A percentile compares a stretch with the other conserved stretches of the same genome.
Evolutionary conservation across 2,329 filamentous ascomycete species (phyloP).

Genomic region (Sclerotinia sclerotiorum): DNA sequence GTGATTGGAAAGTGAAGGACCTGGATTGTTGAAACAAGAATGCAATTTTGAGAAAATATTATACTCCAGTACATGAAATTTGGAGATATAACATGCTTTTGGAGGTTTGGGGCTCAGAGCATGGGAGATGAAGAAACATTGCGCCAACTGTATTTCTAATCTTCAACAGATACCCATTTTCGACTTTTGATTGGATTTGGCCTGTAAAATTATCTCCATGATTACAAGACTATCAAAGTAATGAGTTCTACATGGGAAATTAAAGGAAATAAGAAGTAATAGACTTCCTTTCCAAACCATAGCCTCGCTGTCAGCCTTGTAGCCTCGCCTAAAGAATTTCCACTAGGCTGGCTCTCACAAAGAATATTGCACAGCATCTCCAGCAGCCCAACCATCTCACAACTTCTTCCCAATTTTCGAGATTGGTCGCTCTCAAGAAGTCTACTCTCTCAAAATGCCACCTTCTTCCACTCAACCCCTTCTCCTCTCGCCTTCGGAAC

Average conservation of each 20-base stretch:
- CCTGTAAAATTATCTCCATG: not conserved
- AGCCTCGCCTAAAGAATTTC: constrained; percentile 27
- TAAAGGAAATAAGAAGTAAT: not conserved
- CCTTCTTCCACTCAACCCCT: constrained; percentile 58
- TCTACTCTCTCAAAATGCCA: constrained; percentile 48
- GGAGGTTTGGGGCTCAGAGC: constrained; percentile 22
- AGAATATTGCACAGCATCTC: constrained; percentile 16
- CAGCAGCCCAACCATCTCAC: constrained; percentile 1
- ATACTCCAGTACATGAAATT: not conserved
- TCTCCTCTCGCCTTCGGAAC: constrained; percentile 89
- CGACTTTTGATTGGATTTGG: not conserved
- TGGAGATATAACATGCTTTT: constrained; percentile 16
- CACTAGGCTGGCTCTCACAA: constrained; percentile 8
- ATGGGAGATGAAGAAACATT: constrained; percentile 19
- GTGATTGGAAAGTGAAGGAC: not conserved
- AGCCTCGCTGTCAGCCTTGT: constrained; percentile 1
- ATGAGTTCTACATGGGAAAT: not conserved
- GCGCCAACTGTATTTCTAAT: constrained; percentile 20
- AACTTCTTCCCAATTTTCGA: not conserved
- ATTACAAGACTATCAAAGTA: too few relatives aligned
- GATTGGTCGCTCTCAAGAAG: not conserved
- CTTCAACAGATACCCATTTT: not conserved
- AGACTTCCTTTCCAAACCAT: too few relatives aligned
- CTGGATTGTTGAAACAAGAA: not conserved
- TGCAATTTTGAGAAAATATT: constrained; percentile 19